Conservation (phyloP, 2,329 filamentous ascomycete species). For the Nannizzia gypsea region DNA sequence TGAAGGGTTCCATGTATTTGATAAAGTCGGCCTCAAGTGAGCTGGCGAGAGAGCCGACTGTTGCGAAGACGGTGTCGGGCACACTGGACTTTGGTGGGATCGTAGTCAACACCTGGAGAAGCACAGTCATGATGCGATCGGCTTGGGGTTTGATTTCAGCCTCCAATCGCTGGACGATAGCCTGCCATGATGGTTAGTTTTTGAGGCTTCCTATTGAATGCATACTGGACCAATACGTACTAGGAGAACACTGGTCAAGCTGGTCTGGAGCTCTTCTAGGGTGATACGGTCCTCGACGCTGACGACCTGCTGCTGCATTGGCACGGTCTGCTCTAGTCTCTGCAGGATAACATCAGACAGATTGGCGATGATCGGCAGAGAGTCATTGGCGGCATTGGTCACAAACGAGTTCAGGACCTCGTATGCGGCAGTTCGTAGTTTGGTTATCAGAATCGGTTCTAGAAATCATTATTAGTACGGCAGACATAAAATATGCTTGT, state of each 20-base stretch:
- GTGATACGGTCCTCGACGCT: conserved; percentile 94
- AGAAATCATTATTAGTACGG: not conserved
- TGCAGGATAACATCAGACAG: conserved; percentile 82
- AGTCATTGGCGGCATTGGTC: conserved; percentile 78
- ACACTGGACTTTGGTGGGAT: conserved; percentile 81
- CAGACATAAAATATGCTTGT: not conserved
- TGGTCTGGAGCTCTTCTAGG: conserved; percentile 95
- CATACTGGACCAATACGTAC: conserved; percentile 20
- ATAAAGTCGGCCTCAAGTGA: conserved; percentile 84
- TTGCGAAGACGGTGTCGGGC: conserved; percentile 84
- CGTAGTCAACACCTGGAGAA: conserved; percentile 67
- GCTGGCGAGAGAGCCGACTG: conserved; percentile 81
- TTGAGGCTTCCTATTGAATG: not conserved
- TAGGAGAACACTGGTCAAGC: conserved; percentile 79
- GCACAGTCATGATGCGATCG: conserved; percentile 83
- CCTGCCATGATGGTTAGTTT: conserved; percentile 24
- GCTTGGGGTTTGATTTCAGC: conserved; percentile 81
- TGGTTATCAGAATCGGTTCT: conserved; percentile 64
- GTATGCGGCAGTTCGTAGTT: conserved; percentile 86
- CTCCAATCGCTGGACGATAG: conserved; percentile 83
- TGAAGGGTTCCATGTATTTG: conserved; percentile 96
- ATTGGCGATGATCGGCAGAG: conserved; percentile 64
- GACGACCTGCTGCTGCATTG: conserved; percentile 83
- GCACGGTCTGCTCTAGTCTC: conserved; percentile 78
- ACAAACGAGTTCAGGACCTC: conserved; percentile 95